These are phyloP conservation scores for Dendrostoma leiphaemia DNA, from an alignment of 2,329 filamentous ascomycete species.

Conservation along the genomic window DNA sequence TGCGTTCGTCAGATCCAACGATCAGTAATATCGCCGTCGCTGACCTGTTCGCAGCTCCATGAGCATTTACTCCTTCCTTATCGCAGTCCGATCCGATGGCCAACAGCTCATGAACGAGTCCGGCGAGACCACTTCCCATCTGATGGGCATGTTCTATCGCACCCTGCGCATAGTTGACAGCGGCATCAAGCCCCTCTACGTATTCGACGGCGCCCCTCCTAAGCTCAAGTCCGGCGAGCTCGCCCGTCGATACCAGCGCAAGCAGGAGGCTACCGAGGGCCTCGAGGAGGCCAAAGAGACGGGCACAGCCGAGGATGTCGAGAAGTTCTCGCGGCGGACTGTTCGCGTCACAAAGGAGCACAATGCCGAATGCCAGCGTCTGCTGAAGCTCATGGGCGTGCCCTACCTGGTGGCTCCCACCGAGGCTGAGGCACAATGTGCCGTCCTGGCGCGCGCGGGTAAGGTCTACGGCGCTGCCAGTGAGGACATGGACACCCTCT, in stretches of 20 bases:
- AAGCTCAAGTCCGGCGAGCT: constrained; percentile 98
- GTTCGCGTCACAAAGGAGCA: constrained; percentile 96
- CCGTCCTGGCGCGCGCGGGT: constrained; percentile 80
- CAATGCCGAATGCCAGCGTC: constrained; percentile 87
- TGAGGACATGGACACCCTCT: constrained; percentile 98
- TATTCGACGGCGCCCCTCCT: constrained; percentile 94
- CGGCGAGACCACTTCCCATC: constrained; percentile 93
- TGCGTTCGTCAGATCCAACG: constrained; percentile 43
- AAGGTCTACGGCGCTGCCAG: constrained; percentile 97
- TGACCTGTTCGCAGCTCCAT: constrained; percentile 64
- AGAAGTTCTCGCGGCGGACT: constrained; percentile 93
- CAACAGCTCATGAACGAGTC: constrained; percentile 94
- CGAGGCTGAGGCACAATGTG: constrained; percentile 96
- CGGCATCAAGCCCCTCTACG: constrained; percentile 96
- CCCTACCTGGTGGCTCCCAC: constrained; percentile 94
- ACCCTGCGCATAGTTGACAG: constrained; percentile 98
- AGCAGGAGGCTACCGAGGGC: constrained; percentile 84
- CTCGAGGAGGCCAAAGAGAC: constrained; percentile 97
- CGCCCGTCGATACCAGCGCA: constrained; percentile 92
- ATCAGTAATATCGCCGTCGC: constrained; percentile 5
- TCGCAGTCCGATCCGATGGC: constrained; percentile 93
- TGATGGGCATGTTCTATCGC: constrained; percentile 99
- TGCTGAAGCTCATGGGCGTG: constrained; percentile 93
- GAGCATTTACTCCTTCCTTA: constrained; percentile 98
- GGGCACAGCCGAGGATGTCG: constrained; percentile 93